These are phyloP conservation scores for Mercurialis annua DNA, from an alignment of 345 rosid genomes.

Conservation along the genomic window DNA sequence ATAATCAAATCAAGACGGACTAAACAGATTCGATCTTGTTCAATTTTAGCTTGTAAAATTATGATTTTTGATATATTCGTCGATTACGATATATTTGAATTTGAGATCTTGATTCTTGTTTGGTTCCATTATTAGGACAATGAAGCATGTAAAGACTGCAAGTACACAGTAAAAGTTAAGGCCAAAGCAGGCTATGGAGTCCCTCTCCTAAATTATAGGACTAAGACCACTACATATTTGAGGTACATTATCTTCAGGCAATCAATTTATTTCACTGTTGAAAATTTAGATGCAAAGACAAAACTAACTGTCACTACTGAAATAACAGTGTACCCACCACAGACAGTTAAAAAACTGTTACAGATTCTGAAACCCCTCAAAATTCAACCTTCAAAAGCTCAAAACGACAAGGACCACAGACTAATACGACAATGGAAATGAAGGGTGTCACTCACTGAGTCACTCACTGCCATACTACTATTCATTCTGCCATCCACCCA, in stretches of 20 bases:
- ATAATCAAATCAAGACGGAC: not conserved
- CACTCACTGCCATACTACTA: slow-evolving; percentile 16
- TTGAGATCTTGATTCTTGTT: slow-evolving; percentile 5
- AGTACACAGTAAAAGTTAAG: slow-evolving; percentile 13
- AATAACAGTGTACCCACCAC: not conserved
- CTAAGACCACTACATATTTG: not conserved
- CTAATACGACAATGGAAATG: slow-evolving; percentile 14
- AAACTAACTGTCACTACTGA: slow-evolving; percentile 13
- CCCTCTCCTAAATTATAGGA: not conserved
- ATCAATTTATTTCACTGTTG: slow-evolving; percentile 17
- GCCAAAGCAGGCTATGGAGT: slow-evolving; percentile 12
- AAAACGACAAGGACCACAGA: slow-evolving; percentile 15
- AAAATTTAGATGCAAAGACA: slow-evolving; percentile 10
- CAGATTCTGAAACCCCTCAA: slow-evolving; percentile 9
- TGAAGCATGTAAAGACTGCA: not conserved
- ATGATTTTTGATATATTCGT: too few species aligned
- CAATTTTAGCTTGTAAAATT: too few species aligned
- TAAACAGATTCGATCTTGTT: too few species aligned
- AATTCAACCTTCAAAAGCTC: too few species aligned
- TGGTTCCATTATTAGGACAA: not conserved
- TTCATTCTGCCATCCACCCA: slow-evolving; percentile 14
- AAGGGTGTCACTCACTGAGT: slow-evolving; percentile 1
- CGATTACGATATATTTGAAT: too few species aligned
- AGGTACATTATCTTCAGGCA: slow-evolving; percentile 2
- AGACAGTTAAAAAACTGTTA: slow-evolving; percentile 15